These are phyloP conservation scores for Collariella sp. DNA, from an alignment of 495 filamentous ascomycete species.

Conservation along the genomic window DNA sequence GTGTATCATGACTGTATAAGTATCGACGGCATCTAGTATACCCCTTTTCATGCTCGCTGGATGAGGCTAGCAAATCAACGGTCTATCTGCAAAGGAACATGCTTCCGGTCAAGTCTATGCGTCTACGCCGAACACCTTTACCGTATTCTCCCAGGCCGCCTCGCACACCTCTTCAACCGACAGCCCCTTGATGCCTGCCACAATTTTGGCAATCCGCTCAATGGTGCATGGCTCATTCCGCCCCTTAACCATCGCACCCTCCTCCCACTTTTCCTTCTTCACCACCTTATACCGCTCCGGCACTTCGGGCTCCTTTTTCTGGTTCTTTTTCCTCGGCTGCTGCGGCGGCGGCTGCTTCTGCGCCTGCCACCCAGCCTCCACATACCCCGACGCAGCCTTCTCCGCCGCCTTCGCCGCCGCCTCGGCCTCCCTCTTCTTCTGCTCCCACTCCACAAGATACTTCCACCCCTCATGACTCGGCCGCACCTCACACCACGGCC, in stretches of 20 bases:
- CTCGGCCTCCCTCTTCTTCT: neutral
- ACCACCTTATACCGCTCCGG: conserved; percentile 47
- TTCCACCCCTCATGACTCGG: conserved; percentile 55
- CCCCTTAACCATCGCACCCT: conserved; percentile 79
- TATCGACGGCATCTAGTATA: neutral
- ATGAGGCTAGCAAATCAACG: neutral
- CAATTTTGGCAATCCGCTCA: conserved; percentile 70
- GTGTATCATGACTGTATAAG: neutral
- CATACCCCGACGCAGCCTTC: neutral
- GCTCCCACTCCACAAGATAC: conserved; percentile 36
- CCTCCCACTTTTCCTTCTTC: conserved; percentile 87
- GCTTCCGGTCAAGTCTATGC: conserved; percentile 21
- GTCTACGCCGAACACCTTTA: conserved; percentile 69
- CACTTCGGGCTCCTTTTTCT: conserved; percentile 40
- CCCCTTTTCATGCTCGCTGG: neutral
- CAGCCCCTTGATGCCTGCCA: conserved; percentile 77
- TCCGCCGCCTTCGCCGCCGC: neutral
- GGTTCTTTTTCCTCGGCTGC: conserved; percentile 30
- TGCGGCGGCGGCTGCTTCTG: conserved; percentile 18
- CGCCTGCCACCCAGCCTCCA: neutral
- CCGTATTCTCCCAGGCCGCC: conserved; percentile 77
- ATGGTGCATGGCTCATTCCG: conserved; percentile 87
- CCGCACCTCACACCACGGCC: conserved; percentile 75
- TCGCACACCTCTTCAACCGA: conserved; percentile 73
- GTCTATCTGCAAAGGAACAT: neutral